Evolutionary conservation across 2,329 filamentous ascomycete species (phyloP), one percentile per base, ranked within the genome.

Genomic region (Apiospora hydei): DNA sequence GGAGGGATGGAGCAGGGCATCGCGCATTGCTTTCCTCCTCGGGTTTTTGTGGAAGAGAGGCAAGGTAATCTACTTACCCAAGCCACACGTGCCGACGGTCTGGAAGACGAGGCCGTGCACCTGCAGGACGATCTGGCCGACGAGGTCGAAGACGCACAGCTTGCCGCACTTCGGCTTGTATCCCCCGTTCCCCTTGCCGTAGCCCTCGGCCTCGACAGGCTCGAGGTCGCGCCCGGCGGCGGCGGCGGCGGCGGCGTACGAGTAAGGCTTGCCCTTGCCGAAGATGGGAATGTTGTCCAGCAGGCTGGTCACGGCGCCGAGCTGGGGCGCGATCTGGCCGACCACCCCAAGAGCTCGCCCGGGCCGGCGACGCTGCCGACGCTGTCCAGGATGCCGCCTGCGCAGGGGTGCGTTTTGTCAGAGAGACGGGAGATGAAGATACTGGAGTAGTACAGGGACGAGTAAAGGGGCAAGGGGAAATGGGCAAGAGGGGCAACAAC

Each of bases 141-240:
- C 13, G 51, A 53, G 51, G 24, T 53, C 51, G 51, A 53, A 53
- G 13, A 53, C 16, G 51, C 51, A 53, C 51, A 53, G 24, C 51
- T 53, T 53, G 24, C 16, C 16, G 24, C 51, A 53, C 24, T 53
- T 7, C 4, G 3, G 4, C 51, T 30, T 53, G 24, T 38, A 38
- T 38, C 34, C 34, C 34, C 7, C 7, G 5, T 38, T 38, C 1
- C 6, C 34, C 34, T 38, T 18, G 14, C 24, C 24, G 51, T 53
- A 30, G 24, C 51, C 21, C 44, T 30, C 24, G 3, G 13, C 24
- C 51, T 30, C 24, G 24, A 53, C 4, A 30, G 26, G 26, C 26
- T 30, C 26, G 26, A 30, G 26, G 26, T 30, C 26, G 26, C 26
- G 26, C 26, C 14, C 10, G 49, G 24, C n/a, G 24, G 13, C 2